Conservation (phyloP, 305 asterid genomes). For the Vinca major region DNA sequence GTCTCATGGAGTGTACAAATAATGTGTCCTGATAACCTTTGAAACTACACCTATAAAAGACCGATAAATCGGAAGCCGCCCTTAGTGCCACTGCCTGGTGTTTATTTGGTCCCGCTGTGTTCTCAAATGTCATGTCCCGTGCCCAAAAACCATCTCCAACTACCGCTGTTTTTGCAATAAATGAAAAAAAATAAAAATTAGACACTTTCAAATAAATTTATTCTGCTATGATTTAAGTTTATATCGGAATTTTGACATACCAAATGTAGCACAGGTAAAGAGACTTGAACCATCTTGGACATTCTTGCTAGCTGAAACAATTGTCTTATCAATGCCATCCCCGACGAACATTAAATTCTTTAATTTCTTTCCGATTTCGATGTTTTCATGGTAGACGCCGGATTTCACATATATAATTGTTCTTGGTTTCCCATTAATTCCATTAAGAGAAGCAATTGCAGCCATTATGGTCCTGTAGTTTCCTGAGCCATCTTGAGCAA, state of each 20-base stretch:
- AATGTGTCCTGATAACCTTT: constrained; percentile 68
- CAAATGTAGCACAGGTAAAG: constrained; percentile 68
- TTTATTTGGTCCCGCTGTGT: constrained; percentile 57
- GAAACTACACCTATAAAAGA: constrained; percentile 60
- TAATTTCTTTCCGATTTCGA: constrained; percentile 41
- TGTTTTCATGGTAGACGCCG: constrained; percentile 46
- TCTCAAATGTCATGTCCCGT: constrained; percentile 63
- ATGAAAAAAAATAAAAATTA: not conserved
- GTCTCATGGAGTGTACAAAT: constrained; percentile 42
- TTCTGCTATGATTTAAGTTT: no score
- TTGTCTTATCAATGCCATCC: constrained; percentile 65
- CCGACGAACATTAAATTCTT: constrained; percentile 66
- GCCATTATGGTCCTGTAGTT: constrained; percentile 46
- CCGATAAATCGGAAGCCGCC: constrained; percentile 40
- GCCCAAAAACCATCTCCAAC: constrained; percentile 68
- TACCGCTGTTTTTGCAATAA: constrained; percentile 24
- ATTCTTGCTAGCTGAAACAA: constrained; percentile 48
- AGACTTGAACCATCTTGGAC: constrained; percentile 47
- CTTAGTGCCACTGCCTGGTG: constrained; percentile 66
- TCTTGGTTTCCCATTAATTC: constrained; percentile 27
- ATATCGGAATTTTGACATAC: constrained; percentile 27
- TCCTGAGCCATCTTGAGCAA: constrained; percentile 80
- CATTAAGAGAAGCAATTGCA: constrained; percentile 40
- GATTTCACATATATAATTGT: constrained; percentile 46
- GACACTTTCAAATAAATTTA: no score